phyloP scores from a whole-genome alignment of 192 early-diverging fungal genomes.

The Coemansia sp. region DNA sequence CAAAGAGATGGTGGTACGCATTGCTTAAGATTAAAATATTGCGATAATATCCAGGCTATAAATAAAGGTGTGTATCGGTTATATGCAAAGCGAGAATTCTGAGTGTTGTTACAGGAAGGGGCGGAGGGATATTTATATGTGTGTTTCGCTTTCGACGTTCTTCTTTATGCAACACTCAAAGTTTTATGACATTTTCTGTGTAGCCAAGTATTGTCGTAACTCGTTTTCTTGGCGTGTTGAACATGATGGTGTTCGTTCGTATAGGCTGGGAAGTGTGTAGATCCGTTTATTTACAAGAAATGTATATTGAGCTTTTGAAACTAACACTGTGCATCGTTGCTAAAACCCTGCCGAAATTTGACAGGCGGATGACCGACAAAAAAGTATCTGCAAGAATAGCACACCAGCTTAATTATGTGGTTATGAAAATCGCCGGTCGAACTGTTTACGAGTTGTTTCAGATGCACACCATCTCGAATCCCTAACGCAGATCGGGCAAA shows the following conservation, averaged over 20 bases:
- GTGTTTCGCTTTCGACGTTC: not conserved
- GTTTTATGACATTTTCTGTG: too few species aligned
- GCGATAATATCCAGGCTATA: not conserved
- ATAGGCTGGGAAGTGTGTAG: not conserved
- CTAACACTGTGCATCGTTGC: not conserved
- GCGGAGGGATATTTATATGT: constrained; percentile 6
- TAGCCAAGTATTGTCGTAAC: not conserved
- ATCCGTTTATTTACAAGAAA: not conserved
- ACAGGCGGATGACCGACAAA: not conserved
- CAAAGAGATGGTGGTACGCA: constrained; percentile 37
- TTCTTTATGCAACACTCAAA: not conserved
- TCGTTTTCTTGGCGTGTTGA: too few species aligned
- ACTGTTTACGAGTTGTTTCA: not conserved
- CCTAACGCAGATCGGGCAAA: not conserved
- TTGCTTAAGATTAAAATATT: constrained; percentile 14
- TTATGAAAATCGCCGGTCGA: not conserved
- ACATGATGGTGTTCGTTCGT: not conserved
- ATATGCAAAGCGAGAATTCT: not conserved
- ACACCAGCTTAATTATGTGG: not conserved
- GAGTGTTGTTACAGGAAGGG: not conserved
- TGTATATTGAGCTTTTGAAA: not conserved
- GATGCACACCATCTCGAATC: not conserved
- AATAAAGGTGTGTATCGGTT: not conserved
- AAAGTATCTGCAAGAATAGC: not conserved
- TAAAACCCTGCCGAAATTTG: not conserved